A percentile compares a stretch with the other conserved stretches of the same genome.
phyloP scores from a whole-genome alignment of 208 protist genomes.

The Acanthamoeba rhysodes region DNA sequence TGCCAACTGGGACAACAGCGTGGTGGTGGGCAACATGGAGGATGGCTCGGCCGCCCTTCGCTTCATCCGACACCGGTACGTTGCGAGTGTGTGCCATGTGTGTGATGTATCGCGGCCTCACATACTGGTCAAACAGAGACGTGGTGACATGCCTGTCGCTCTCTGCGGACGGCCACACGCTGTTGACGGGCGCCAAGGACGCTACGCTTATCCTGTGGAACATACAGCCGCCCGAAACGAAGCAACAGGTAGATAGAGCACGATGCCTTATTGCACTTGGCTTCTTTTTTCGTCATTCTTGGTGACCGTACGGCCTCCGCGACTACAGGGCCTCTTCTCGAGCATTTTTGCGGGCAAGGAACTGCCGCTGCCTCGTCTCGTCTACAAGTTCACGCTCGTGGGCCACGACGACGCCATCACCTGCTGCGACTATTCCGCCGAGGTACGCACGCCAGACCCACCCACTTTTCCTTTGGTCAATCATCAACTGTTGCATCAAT shows the following conservation, averaged over 20 bases:
- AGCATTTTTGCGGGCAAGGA: conserved; percentile 60
- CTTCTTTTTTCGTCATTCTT: neutral
- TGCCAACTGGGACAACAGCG: conserved; percentile 67
- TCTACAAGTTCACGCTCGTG: conserved; percentile 72
- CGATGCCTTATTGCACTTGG: too few relatives aligned
- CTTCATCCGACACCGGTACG: conserved; percentile 36
- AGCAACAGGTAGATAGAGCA: neutral
- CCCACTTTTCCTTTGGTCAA: neutral
- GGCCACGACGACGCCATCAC: conserved; percentile 67
- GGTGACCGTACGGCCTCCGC: neutral
- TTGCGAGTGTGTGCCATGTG: neutral
- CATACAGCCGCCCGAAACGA: conserved; percentile 26
- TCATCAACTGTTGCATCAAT: neutral
- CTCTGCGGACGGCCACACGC: neutral
- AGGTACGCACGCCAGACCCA: neutral
- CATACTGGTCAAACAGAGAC: neutral
- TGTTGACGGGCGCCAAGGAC: conserved; percentile 46
- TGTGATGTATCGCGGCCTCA: neutral
- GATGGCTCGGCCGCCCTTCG: conserved; percentile 31
- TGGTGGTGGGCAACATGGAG: conserved; percentile 56
- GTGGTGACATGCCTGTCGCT: conserved; percentile 57
- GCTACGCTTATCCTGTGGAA: conserved; percentile 37
- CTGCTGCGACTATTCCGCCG: conserved; percentile 46
- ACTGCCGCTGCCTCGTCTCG: conserved; percentile 8
- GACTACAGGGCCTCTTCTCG: conserved; percentile 14